These are phyloP conservation scores for Ogataea ganodermae DNA, from an alignment of 805 yeast species.

Conservation along the genomic window DNA sequence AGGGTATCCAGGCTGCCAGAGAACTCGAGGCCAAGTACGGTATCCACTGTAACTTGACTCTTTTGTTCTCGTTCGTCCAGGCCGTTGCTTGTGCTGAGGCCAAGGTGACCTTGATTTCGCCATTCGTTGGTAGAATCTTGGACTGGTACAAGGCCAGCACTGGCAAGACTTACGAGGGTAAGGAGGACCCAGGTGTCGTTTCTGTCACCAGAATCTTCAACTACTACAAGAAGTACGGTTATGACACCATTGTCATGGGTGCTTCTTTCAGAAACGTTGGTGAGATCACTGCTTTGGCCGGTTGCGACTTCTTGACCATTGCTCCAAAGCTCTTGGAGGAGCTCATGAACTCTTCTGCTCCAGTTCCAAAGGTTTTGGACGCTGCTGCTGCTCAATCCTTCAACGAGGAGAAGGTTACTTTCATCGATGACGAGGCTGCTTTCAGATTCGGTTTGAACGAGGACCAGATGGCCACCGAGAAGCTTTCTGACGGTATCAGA, in stretches of 20 bases:
- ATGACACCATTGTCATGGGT: constrained; percentile 99
- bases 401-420: constrained; percentile 70
- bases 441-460: constrained; percentile 93
- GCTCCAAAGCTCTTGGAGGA: constrained; percentile 91
- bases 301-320: constrained; percentile 94
- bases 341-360: constrained; percentile 72
- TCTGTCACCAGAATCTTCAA: constrained; percentile 88
- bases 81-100: constrained; percentile 99
- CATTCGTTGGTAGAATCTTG: constrained; percentile 98
- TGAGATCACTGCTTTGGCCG: constrained; percentile 95
- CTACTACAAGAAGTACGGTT: constrained; percentile 96
- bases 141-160: constrained; percentile 97
- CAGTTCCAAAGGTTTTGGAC: constrained; percentile 81
- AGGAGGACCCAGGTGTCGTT: constrained; percentile 92
- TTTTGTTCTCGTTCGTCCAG: constrained; percentile 92
- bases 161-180: constrained; percentile 80
- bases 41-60: constrained; percentile 92
- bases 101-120: constrained; percentile 91
- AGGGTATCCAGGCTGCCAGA: constrained; percentile 98
- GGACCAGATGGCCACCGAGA: constrained; percentile 98
- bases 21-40: constrained; percentile 89
- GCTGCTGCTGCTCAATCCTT: constrained; percentile 59
- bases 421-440: constrained; percentile 78
- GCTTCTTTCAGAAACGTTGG: constrained; percentile 98
- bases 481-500: constrained; percentile 97